A percentile compares a stretch with the other conserved stretches of the same genome.
These are phyloP conservation scores for Ceratobasidium sp. DNA, from an alignment of 1,284 basidiomycete genomes.

Conservation along the genomic window DNA sequence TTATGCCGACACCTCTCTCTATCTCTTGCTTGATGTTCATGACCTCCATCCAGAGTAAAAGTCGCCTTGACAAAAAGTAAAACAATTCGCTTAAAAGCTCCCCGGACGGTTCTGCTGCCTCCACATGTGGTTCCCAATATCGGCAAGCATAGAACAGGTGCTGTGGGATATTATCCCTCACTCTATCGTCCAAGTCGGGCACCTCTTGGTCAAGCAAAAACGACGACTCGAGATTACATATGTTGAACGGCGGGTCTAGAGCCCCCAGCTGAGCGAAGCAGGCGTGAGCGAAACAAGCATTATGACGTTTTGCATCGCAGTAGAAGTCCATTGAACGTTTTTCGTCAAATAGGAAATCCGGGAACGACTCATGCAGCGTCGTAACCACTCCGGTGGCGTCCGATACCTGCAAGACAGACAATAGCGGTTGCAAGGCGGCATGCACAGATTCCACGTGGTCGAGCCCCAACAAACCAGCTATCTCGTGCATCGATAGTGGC, in stretches of 20 bases:
- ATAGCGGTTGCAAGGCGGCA: not conserved
- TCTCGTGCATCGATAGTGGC: not conserved
- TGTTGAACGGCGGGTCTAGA: conserved; percentile 29
- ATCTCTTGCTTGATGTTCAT: conserved; percentile 26
- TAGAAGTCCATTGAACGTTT: not conserved
- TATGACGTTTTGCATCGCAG: not conserved
- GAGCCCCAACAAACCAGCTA: not conserved
- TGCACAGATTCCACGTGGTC: not conserved
- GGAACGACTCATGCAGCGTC: conserved; percentile 30
- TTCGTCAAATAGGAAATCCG: conserved; percentile 10
- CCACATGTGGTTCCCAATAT: conserved; percentile 22
- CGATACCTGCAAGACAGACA: conserved; percentile 18
- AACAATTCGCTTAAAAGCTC: not conserved
- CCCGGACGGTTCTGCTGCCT: not conserved
- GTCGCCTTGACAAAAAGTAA: not conserved
- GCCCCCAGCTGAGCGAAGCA: conserved; percentile 22
- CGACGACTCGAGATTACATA: conserved; percentile 34
- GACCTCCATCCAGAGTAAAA: conserved; percentile 35
- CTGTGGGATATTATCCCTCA: not conserved
- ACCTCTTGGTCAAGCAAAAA: conserved; percentile 11
- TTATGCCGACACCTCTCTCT: too few species aligned
- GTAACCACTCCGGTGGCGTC: not conserved
- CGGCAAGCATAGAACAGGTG: conserved; percentile 9
- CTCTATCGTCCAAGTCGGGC: not conserved
- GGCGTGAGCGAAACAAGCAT: not conserved